Conservation (phyloP, 2,329 filamentous ascomycete genomes). For the Microdochium paspali region DNA sequence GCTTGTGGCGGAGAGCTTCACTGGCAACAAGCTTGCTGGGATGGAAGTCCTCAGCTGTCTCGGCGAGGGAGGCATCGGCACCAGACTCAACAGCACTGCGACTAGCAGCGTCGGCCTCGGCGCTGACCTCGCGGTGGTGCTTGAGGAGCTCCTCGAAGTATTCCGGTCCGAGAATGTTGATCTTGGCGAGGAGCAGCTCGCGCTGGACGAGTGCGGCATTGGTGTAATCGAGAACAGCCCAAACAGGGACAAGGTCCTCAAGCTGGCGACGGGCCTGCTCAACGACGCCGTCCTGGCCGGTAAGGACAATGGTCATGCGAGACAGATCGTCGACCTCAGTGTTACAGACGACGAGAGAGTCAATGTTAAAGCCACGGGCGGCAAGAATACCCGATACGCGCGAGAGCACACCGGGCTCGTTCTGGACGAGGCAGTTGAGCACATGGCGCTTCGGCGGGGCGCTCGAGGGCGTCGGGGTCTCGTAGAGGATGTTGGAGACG, state of each 20-base stretch:
- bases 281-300: constrained; percentile 91
- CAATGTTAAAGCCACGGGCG: constrained; percentile 96
- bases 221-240: constrained; percentile 97
- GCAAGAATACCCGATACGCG: constrained; percentile 94
- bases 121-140: constrained; percentile 83
- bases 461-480: constrained; percentile 78
- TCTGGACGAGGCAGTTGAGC: constrained; percentile 97
- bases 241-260: constrained; percentile 94
- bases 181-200: constrained; percentile 88
- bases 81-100: constrained; percentile 31
- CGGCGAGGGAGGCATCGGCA: constrained; percentile 30
- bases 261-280: constrained; percentile 94
- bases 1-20: constrained; percentile 90
- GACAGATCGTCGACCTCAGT: constrained; percentile 95
- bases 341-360: constrained; percentile 94
- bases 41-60: constrained; percentile 65
- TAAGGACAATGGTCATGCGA: constrained; percentile 97
- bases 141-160: constrained; percentile 96
- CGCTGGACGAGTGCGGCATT: constrained; percentile 87
- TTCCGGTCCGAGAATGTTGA: constrained; percentile 93
- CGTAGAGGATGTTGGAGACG: constrained; percentile 97
- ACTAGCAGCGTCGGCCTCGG: constrained; percentile 28
- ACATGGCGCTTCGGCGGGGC: constrained; percentile 88
- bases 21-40: constrained; percentile 77
- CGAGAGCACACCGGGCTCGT: constrained; percentile 94